Evolutionary conservation across 2,329 filamentous ascomycete species (phyloP).

Genomic region (Colletotrichum sp.): DNA sequence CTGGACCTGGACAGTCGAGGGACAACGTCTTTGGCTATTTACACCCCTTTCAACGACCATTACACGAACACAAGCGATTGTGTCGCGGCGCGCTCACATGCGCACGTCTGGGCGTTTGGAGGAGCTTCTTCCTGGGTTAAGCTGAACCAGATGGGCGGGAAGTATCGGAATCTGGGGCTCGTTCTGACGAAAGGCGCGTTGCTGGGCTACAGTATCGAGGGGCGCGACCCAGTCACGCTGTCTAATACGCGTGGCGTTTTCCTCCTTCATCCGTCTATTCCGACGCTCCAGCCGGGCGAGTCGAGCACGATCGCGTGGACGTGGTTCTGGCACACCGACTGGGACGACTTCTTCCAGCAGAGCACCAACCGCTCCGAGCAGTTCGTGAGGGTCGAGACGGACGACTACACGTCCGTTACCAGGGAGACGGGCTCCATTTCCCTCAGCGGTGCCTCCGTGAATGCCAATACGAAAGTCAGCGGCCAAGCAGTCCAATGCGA

Average conservation of each 20-base stretch:
- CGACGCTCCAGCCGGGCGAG: neutral
- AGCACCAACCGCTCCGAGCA: neutral
- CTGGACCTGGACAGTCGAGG: neutral
- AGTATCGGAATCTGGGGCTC: neutral
- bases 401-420: neutral
- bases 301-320: constrained; percentile 1
- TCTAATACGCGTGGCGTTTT: constrained; percentile 13
- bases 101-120: constrained; percentile 3
- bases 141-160: constrained; percentile 13
- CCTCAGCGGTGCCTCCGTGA: neutral
- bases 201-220: constrained; percentile 15
- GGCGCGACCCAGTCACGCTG: neutral
- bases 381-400: neutral
- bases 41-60: constrained; percentile 15
- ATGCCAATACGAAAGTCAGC: neutral
- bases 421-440: neutral
- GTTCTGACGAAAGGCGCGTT: constrained; percentile 9
- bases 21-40: neutral
- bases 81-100: neutral
- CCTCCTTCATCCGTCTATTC: neutral
- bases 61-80: constrained; percentile 14
- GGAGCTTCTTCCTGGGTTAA: constrained; percentile 11
- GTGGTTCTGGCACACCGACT: constrained; percentile 12
- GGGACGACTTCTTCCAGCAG: constrained; percentile 3
- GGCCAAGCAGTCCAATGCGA: neutral